These are phyloP conservation scores for Aspergillus uvarum DNA, from an alignment of 2,329 filamentous ascomycete genomes.

Conservation along the genomic window DNA sequence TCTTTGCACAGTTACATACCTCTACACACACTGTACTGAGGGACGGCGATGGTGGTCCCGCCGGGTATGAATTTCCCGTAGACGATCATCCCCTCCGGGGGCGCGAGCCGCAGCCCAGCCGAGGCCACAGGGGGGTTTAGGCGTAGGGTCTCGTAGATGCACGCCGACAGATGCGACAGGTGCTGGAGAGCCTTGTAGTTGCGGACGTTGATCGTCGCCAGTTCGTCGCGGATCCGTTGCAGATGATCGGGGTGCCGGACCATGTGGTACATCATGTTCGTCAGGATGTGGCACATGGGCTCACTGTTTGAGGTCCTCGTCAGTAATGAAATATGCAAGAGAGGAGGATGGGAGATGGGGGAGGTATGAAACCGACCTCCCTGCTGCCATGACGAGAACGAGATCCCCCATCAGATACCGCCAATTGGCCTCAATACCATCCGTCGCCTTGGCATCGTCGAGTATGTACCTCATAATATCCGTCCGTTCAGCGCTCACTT, in stretches of 20 bases:
- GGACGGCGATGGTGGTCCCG: background rate
- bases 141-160: slow-evolving; percentile 16
- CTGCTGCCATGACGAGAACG: no score
- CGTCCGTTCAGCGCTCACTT: no score
- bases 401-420: no score
- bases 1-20: background rate
- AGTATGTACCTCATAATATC: no score
- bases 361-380: no score
- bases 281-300: background rate
- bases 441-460: no score
- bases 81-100: slow-evolving; percentile 2
- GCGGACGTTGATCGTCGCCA: background rate
- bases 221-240: background rate
- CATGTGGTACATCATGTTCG: background rate
- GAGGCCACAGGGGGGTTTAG: slow-evolving; percentile 5
- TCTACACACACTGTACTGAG: background rate
- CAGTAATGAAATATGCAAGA: background rate
- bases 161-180: slow-evolving; percentile 15
- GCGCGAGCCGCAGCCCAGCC: background rate
- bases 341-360: no score
- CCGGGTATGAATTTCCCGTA: slow-evolving; percentile 2
- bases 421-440: no score
- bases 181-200: background rate
- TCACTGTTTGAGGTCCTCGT: background rate
- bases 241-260: background rate